Base-by-base conservation (phyloP, 768 basidiomycete species). In the Termitomyces sp. region DNA sequence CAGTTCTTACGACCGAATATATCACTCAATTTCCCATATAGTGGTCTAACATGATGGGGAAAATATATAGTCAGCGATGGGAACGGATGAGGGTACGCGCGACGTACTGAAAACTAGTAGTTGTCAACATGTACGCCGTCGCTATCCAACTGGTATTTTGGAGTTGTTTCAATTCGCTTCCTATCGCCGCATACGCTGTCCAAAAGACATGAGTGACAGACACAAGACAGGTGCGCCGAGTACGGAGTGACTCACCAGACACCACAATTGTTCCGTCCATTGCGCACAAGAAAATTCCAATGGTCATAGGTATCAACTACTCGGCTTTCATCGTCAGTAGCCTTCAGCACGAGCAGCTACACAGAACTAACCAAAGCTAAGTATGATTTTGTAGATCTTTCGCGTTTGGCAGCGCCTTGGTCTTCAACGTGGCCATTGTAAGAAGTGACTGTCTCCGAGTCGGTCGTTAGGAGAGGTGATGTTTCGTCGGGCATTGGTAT, bases 121-220 rank as follows among this genome's bases (percentile, higher is more conserved):
- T 71, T 0, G 85, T 84, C 58, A 88, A 68, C 74, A 88, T 78
- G 66, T 87, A 87, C 0, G 82, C 81, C 0, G 86, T 87, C 4
- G 85, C 82, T 33, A 88, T 84, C 86, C 86, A 88, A 63, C 85
- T 86, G 0, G 85, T 85, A 59, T 82, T 86, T 62, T 87, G 84
- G 4, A 88, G 76, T 67, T 85, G 79, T 7, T 86, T 79, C 6
- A 88, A 72, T 63, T 87, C 85, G 66, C 80, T 83, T 28, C 84
- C 84, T 58, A 85, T 85, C 0, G 80, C 73, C 11, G 83, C 81
- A 62, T 83, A 84, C 0, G 82, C 81, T 81, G 58, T 50, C 24
- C 18, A 28, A 50, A 60, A 36, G 44, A 28, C 35, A 36, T 55
- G 16, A 24, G 52, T 20, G 50, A n/a, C 49, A 13, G 8, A n/a